A percentile compares a stretch with the other conserved stretches of the same genome.
These are phyloP conservation scores for Amanita pallidorosea DNA, from an alignment of 768 basidiomycete genomes.

Conservation along the genomic window DNA sequence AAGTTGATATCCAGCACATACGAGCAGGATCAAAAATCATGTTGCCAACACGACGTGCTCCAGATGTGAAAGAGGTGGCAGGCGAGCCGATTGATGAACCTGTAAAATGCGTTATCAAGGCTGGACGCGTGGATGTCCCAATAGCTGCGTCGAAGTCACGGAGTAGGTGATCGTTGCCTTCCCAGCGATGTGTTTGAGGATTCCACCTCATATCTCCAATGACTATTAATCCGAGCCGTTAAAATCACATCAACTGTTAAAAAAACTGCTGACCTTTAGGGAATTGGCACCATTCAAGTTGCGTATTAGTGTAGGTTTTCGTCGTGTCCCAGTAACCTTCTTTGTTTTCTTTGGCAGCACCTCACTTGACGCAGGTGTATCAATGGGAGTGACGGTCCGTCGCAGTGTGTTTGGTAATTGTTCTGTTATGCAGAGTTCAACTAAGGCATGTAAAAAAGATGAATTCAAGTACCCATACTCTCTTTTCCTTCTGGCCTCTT, in stretches of 20 bases:
- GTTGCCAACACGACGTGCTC: slow-evolving; percentile 88
- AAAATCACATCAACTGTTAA: not conserved
- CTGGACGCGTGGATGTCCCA: slow-evolving; percentile 80
- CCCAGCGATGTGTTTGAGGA: slow-evolving; percentile 82
- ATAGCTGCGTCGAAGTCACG: slow-evolving; percentile 84
- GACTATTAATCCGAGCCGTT: slow-evolving; percentile 35
- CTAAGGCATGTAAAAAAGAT: slow-evolving; percentile 11
- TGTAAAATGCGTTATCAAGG: slow-evolving; percentile 89
- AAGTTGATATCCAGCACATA: slow-evolving; percentile 91
- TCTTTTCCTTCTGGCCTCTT: slow-evolving; percentile 41
- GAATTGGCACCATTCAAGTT: slow-evolving; percentile 59
- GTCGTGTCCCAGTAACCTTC: slow-evolving; percentile 35
- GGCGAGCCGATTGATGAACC: slow-evolving; percentile 82
- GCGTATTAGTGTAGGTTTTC: slow-evolving; percentile 83
- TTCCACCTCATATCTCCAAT: slow-evolving; percentile 99
- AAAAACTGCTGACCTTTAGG: slow-evolving; percentile 53
- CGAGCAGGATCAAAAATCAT: slow-evolving; percentile 94
- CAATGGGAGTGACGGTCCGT: slow-evolving; percentile 44
- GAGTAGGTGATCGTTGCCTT: slow-evolving; percentile 89
- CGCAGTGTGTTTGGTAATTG: slow-evolving; percentile 44
- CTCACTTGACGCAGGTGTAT: slow-evolving; percentile 33
- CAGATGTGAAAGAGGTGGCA: slow-evolving; percentile 59
- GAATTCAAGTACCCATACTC: slow-evolving; percentile 16
- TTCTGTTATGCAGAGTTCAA: slow-evolving; percentile 17
- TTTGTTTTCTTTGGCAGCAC: slow-evolving; percentile 45